Evolutionary conservation across 2,329 filamentous ascomycete species (phyloP).

Genomic region (Nigrospora oryzae): DNA sequence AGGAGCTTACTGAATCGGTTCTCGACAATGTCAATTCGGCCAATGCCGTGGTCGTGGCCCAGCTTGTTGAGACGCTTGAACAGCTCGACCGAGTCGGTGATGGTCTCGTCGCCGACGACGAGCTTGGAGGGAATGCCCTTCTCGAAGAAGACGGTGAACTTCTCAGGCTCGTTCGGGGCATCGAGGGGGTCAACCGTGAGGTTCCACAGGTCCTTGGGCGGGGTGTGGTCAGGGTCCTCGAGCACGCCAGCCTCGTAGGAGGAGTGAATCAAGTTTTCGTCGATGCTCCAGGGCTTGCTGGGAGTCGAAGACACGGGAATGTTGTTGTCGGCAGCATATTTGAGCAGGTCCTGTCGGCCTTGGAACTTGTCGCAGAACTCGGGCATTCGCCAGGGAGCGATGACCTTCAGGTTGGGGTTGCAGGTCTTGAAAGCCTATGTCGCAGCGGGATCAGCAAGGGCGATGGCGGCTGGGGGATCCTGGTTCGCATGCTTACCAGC

Average conservation of each 20-base stretch:
- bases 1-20: constrained; percentile 46
- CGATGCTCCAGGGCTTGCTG: constrained; percentile 39
- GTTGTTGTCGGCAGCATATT: constrained; percentile 58
- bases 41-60: constrained; percentile 64
- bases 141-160: constrained; percentile 65
- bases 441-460: constrained; percentile 59
- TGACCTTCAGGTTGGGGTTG: constrained; percentile 30
- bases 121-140: constrained; percentile 64
- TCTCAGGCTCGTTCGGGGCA: constrained; percentile 61
- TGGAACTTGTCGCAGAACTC: constrained; percentile 5
- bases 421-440: constrained; percentile 51
- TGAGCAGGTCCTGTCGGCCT: constrained; percentile 64
- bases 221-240: constrained; percentile 55
- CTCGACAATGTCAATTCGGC: constrained; percentile 62
- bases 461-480: constrained; percentile 44
- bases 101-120: constrained; percentile 40
- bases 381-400: constrained; percentile 59
- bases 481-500: constrained; percentile 13
- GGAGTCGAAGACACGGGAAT: constrained; percentile 63
- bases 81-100: constrained; percentile 62
- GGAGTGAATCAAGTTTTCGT: constrained; percentile 69
- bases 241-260: constrained; percentile 73
- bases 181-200: constrained; percentile 56
- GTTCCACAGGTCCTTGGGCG: constrained; percentile 76
- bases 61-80: constrained; percentile 67